These are phyloP conservation scores for Mycosphaerella arachidis DNA, from an alignment of 2,329 filamentous ascomycete genomes.

Conservation along the genomic window DNA sequence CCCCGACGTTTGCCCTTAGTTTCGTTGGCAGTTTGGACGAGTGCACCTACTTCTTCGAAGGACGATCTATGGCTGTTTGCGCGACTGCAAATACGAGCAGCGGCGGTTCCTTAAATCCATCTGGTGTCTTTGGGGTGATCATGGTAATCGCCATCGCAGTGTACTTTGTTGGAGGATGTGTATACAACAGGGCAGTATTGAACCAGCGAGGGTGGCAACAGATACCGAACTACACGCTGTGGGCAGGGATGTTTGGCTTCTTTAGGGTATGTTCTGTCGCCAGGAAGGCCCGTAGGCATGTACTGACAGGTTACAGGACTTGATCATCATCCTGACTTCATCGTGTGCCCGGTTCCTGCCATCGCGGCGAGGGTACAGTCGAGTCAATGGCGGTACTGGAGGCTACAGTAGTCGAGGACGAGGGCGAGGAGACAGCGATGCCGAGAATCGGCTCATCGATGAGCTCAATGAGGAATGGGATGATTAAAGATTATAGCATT, in stretches of 20 bases:
- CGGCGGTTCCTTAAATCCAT: conserved; percentile 58
- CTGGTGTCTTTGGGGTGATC: conserved; percentile 83
- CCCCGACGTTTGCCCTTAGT: conserved; percentile 64
- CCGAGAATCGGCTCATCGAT: conserved; percentile 91
- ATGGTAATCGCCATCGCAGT: conserved; percentile 71
- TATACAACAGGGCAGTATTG: conserved; percentile 91
- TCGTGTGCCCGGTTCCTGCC: conserved; percentile 66
- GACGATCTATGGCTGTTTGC: conserved; percentile 81
- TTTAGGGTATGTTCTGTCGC: conserved; percentile 57
- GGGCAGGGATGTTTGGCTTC: conserved; percentile 82
- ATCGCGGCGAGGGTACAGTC: conserved; percentile 61
- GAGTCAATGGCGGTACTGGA: conserved; percentile 52
- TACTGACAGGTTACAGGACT: conserved; percentile 37
- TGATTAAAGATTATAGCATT: conserved; percentile 45
- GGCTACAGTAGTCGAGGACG: conserved; percentile 43
- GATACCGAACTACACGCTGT: conserved; percentile 87
- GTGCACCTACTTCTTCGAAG: conserved; percentile 94
- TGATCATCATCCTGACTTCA: conserved; percentile 64
- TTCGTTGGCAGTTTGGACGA: conserved; percentile 82
- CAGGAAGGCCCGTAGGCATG: background rate
- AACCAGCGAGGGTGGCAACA: conserved; percentile 94
- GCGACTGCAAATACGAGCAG: conserved; percentile 59
- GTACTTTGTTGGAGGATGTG: conserved; percentile 86
- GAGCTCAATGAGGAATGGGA: conserved; percentile 98
- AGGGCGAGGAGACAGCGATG: conserved; percentile 55